phyloP scores from a whole-genome alignment of 2,329 filamentous ascomycete genomes.

The Colletotrichum lentis region DNA sequence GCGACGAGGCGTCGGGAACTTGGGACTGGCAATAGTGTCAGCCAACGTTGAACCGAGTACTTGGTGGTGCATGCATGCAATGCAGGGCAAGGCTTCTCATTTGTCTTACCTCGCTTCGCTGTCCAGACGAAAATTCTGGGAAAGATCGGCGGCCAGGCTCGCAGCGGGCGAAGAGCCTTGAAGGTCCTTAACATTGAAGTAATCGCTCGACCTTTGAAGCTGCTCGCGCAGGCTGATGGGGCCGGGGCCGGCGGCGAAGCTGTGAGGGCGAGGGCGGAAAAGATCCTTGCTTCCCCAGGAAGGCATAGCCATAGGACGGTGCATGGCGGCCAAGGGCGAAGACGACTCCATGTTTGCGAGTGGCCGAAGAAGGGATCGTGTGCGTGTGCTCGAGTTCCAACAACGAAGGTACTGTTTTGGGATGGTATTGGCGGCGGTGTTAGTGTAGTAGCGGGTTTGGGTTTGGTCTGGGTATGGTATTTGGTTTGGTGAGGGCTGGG shows the following conservation, averaged over 20 bases:
- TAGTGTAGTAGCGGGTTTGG: neutral
- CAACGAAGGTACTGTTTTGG: conserved; percentile 22
- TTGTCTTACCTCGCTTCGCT: conserved; percentile 76
- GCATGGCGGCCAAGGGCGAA: conserved; percentile 93
- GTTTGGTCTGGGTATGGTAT: neutral
- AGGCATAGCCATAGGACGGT: conserved; percentile 69
- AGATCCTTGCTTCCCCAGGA: conserved; percentile 67
- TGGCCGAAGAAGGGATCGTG: conserved; percentile 1
- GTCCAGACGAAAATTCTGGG: conserved; percentile 96
- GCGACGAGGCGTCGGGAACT: conserved; percentile 81
- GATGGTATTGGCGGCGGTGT: conserved; percentile 9
- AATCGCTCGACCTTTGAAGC: conserved; percentile 71
- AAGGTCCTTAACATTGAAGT: conserved; percentile 81
- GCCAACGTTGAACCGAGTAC: neutral
- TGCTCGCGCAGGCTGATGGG: conserved; percentile 84
- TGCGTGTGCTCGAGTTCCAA: conserved; percentile 6
- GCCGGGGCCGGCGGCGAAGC: conserved; percentile 63
- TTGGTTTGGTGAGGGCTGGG: conserved; percentile 27
- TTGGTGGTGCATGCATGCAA: conserved; percentile 11
- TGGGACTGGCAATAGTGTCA: conserved; percentile 65
- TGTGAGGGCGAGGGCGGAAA: conserved; percentile 60
- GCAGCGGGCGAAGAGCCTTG: conserved; percentile 89
- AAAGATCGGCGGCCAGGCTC: conserved; percentile 90
- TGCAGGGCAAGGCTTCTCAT: no score
- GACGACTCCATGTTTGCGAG: conserved; percentile 79